Conservation (phyloP, 2,329 filamentous ascomycete species). For the Pyricularia sp. region DNA sequence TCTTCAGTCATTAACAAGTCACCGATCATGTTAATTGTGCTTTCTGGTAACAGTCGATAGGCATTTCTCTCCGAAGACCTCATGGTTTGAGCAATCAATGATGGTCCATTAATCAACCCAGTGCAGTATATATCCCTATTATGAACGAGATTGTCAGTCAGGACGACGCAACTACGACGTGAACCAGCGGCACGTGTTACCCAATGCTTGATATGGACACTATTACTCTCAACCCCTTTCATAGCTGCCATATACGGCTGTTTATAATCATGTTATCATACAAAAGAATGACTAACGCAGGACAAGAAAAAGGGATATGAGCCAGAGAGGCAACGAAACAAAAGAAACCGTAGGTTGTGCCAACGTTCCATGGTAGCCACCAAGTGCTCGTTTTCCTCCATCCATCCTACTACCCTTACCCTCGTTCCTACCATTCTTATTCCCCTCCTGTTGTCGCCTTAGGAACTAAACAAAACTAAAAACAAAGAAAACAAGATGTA, state of each 20-base stretch:
- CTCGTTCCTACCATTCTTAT: not conserved
- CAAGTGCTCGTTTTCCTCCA: not conserved
- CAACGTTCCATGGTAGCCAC: not conserved
- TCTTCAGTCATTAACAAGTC: not conserved
- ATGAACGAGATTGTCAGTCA: not conserved
- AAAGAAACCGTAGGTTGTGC: not conserved
- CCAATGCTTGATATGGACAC: not conserved
- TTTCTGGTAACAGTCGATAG: not conserved
- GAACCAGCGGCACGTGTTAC: not conserved
- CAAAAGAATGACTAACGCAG: not conserved
- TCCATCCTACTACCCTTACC: not conserved
- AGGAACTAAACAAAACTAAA: not conserved
- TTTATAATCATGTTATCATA: constrained; percentile 1
- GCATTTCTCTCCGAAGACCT: not conserved
- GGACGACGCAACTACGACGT: not conserved
- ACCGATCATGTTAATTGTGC: not conserved
- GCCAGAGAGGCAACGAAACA: not conserved
- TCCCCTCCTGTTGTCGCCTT: not conserved
- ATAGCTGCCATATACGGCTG: not conserved
- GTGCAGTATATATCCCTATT: not conserved
- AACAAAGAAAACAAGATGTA: constrained; percentile 1
- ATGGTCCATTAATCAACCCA: not conserved
- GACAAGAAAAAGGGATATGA: not conserved
- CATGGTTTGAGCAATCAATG: not conserved
- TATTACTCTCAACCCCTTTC: not conserved